A percentile compares a stretch with the other conserved stretches of the same genome.
These are phyloP conservation scores for Dioszegia aurantiaca DNA, from an alignment of 768 basidiomycete genomes.

Conservation along the genomic window DNA sequence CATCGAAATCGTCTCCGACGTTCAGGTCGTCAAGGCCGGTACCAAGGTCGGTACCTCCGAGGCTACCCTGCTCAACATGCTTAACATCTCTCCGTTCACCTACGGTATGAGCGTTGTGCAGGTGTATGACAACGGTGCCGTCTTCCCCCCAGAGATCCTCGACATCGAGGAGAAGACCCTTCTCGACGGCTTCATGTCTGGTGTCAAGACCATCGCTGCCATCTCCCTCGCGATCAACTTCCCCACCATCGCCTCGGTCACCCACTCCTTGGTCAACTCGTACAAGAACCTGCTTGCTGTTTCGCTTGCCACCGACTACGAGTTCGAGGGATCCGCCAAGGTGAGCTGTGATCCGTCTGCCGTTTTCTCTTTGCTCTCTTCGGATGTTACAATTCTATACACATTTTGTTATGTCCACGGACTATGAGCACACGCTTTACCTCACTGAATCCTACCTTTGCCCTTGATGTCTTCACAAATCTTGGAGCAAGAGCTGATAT, in stretches of 20 bases:
- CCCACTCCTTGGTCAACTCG: slow-evolving; percentile 93
- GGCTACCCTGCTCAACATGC: slow-evolving; percentile 97
- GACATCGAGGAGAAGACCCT: slow-evolving; percentile 91
- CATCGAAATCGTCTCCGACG: slow-evolving; percentile 96
- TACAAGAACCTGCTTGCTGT: slow-evolving; percentile 98
- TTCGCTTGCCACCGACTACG: slow-evolving; percentile 85
- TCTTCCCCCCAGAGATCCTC: slow-evolving; percentile 83
- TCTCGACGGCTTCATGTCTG: slow-evolving; percentile 83
- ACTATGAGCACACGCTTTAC: slow-evolving; percentile 20
- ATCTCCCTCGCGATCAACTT: slow-evolving; percentile 94
- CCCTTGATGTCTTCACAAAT: neutral
- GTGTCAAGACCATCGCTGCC: slow-evolving; percentile 91
- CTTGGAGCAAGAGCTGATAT: slow-evolving; percentile 18
- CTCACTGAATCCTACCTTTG: slow-evolving; percentile 30
- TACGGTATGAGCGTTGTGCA: slow-evolving; percentile 99
- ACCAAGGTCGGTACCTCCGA: slow-evolving; percentile 95
- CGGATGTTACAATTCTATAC: slow-evolving; percentile 41
- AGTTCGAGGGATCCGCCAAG: slow-evolving; percentile 90
- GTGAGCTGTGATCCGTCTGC: slow-evolving; percentile 55
- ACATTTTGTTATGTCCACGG: slow-evolving; percentile 15
- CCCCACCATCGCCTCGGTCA: slow-evolving; percentile 90
- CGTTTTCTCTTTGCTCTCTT: slow-evolving; percentile 30
- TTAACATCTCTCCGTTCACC: slow-evolving; percentile 99
- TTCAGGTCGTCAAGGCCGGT: slow-evolving; percentile 89
- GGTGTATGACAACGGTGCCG: slow-evolving; percentile 90